A percentile compares a stretch with the other conserved stretches of the same genome.
Conservation (phyloP, 768 basidiomycete genomes). For the Mycena crocata region DNA sequence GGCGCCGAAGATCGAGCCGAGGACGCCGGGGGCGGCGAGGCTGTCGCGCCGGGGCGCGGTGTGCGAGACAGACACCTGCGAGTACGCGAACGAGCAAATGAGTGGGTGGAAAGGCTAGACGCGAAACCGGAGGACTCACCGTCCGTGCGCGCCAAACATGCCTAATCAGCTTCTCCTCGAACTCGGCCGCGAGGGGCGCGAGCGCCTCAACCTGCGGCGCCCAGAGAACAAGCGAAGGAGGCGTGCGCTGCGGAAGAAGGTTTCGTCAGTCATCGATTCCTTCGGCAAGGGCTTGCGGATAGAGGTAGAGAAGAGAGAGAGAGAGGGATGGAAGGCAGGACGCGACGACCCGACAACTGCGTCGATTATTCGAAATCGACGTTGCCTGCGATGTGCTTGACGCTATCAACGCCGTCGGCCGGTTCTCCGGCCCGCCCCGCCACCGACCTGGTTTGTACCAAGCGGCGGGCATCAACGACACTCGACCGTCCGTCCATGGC, state of each 20-base stretch:
- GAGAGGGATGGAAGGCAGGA: too few relatives aligned
- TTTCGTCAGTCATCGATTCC: too few relatives aligned
- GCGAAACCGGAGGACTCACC: conserved; percentile 22
- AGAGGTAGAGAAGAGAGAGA: background rate
- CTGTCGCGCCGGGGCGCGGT: conserved; percentile 35
- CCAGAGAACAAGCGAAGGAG: conserved; percentile 86
- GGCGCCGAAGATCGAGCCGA: conserved; percentile 11
- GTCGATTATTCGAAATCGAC: too few relatives aligned
- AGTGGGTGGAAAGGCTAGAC: conserved; percentile 28
- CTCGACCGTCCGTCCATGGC: too few relatives aligned
- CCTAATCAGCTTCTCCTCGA: conserved; percentile 83
- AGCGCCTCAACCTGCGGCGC: conserved; percentile 76
- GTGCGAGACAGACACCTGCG: conserved; percentile 79
- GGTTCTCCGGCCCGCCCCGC: too few relatives aligned
- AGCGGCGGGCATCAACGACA: too few relatives aligned
- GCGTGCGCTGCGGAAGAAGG: conserved; percentile 63
- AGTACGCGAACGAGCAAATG: too few relatives aligned
- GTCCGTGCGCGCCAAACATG: conserved; percentile 77
- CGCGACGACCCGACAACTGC: too few relatives aligned
- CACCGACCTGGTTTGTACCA: too few relatives aligned
- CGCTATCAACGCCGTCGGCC: too few relatives aligned
- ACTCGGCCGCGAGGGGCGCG: conserved; percentile 76
- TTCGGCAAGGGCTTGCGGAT: background rate
- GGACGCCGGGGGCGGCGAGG: conserved; percentile 29
- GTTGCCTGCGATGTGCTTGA: too few relatives aligned